Base-by-base conservation (phyloP, 1,284 basidiomycete species). In the Apiotrichum domesticum region DNA sequence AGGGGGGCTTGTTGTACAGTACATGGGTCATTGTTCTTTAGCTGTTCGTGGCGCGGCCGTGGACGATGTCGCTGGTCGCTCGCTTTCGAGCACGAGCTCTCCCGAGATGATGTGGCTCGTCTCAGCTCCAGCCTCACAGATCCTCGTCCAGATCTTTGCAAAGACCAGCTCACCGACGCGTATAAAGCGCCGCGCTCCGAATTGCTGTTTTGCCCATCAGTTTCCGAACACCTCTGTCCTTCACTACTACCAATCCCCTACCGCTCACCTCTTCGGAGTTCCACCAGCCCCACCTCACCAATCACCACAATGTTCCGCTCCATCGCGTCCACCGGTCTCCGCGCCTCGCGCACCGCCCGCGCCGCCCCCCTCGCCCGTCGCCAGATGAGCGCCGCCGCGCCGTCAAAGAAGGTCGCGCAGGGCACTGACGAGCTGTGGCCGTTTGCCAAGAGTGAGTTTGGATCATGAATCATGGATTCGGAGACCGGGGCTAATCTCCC, bases 401-500 rank as follows among this genome's bases (percentile, higher is more conserved):
- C 39, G 3, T 37, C 39, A 21, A 50, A 42, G 49, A 50, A 50
- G 49, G 40, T 50, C 39, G 39, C 32, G 39, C 49, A 50, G 39
- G 49, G 49, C 39, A 35, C 29, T 10, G 49, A n/a, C 39, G 49
- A 50, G 49, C 40, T 50, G 14, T 41, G 37, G 49, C 49, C 49
- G 3, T 50, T 50, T 10, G 40, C 40, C 6, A 50, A 50, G 49
- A 42, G 49, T 50, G 29, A 50, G 49, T 50, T 6, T n/a, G 15
- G 15, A 49, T 35, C 21, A 13, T 46, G 13, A 11, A 32, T 35
- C 6, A 4, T 29, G 34, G 11, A n/a, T 7, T 46, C 9, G 3
- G 6, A 14, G 21, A 4, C 15, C 37, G 6, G 7, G n/a, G 34
- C 51, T 44, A 15, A 52, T 42, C 10, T 5, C 14, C 32, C 8